phyloP scores from a whole-genome alignment of 169 alveolate genomes.

The Cryptosporidium canis region DNA sequence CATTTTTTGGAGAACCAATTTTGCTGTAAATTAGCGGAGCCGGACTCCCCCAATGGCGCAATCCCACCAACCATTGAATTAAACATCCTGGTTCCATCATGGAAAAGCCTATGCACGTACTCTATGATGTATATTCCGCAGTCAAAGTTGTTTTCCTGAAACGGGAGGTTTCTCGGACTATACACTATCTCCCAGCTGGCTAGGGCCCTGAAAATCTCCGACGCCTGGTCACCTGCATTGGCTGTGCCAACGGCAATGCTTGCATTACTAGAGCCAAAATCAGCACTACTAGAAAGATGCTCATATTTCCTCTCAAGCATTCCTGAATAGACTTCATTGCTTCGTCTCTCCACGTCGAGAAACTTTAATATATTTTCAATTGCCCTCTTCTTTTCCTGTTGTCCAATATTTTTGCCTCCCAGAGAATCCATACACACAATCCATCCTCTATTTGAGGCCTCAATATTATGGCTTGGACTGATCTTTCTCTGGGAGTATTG shows the following conservation, averaged over 20 bases:
- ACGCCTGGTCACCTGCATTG: background rate
- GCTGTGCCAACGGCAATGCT: background rate
- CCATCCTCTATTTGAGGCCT: constrained; percentile 44
- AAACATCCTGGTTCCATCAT: constrained; percentile 20
- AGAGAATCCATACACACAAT: constrained; percentile 62
- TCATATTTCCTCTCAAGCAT: background rate
- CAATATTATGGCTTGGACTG: background rate
- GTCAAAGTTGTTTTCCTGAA: constrained; percentile 51
- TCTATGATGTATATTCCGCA: constrained; percentile 62
- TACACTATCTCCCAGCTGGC: constrained; percentile 35
- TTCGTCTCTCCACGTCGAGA: constrained; percentile 39
- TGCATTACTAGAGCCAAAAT: background rate
- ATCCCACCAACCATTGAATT: constrained; percentile 1
- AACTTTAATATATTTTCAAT: constrained; percentile 17
- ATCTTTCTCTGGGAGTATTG: background rate
- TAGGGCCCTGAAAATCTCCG: background rate
- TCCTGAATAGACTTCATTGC: background rate
- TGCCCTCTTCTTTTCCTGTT: background rate
- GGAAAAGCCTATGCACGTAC: constrained; percentile 48
- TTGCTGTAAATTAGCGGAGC: background rate
- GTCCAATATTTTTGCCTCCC: constrained; percentile 10
- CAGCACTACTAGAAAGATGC: background rate
- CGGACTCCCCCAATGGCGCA: background rate
- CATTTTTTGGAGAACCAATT: constrained; percentile 14
- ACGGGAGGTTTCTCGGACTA: constrained; percentile 50